phyloP scores from a whole-genome alignment of 768 basidiomycete genomes.

The Suillus cothurnatus region DNA sequence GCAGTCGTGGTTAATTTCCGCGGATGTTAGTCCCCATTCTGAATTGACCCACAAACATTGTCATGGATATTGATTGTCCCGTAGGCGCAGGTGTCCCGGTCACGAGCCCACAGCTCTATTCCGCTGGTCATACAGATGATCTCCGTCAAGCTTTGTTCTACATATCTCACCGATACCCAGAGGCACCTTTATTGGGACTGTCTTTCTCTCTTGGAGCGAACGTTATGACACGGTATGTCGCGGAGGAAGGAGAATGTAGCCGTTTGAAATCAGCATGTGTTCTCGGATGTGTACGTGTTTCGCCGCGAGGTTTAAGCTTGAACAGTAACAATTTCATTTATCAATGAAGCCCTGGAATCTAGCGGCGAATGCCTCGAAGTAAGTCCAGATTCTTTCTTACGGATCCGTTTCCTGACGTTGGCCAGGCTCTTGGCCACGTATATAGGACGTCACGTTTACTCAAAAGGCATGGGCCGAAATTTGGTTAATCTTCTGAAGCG shows the following conservation, averaged over 20 bases:
- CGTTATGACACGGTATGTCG: conserved; percentile 86
- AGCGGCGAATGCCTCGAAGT: conserved; percentile 38
- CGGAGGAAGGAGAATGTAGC: conserved; percentile 71
- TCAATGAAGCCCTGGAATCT: conserved; percentile 52
- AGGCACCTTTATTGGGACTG: conserved; percentile 80
- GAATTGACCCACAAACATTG: conserved; percentile 9
- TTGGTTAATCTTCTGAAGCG: conserved; percentile 57
- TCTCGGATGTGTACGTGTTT: conserved; percentile 68
- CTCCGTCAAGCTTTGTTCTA: conserved; percentile 79
- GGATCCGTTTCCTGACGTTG: conserved; percentile 12
- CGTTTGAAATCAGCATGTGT: conserved; percentile 67
- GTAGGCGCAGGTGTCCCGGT: conserved; percentile 84
- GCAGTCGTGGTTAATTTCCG: conserved; percentile 91
- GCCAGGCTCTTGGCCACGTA: conserved; percentile 57
- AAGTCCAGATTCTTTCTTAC: conserved; percentile 17
- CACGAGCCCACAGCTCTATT: conserved; percentile 82
- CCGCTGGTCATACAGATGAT: conserved; percentile 90
- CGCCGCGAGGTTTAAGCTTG: conserved; percentile 9
- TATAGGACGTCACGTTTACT: conserved; percentile 67
- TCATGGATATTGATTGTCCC: conserved; percentile 18
- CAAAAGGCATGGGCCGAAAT: conserved; percentile 78
- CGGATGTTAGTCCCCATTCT: conserved; percentile 64
- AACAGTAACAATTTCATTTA: conserved; percentile 15
- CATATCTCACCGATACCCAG: conserved; percentile 70
- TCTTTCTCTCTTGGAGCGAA: conserved; percentile 96